Evolutionary conservation across 306 rosid genomes (phyloP).

Genomic region (Carpinus viminea): DNA sequence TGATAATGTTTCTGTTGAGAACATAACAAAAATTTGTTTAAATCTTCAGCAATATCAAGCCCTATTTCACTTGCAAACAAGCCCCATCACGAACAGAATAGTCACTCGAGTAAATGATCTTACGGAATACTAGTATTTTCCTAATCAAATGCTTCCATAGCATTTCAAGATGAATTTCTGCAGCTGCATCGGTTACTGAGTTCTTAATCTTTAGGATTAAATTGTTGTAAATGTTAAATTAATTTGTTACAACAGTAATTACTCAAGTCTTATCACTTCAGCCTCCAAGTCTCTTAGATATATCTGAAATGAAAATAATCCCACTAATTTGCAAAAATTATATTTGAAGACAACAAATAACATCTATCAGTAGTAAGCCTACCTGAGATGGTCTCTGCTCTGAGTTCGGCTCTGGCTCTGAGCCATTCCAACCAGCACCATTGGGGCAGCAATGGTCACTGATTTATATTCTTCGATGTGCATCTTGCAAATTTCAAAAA

Average conservation of each 20-base stretch:
- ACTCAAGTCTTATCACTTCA: constrained; percentile 1
- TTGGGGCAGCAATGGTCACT: constrained; percentile 29
- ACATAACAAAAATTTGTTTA: neutral
- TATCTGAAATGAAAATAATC: neutral
- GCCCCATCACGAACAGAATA: neutral
- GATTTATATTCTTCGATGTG: too few species aligned
- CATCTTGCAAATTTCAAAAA: too few species aligned
- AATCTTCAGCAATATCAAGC: neutral
- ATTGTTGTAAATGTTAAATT: neutral
- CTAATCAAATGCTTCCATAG: neutral
- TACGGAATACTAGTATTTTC: neutral
- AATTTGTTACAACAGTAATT: neutral
- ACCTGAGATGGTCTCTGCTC: constrained; percentile 60
- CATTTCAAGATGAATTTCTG: neutral
- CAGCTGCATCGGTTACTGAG: neutral
- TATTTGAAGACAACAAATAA: neutral
- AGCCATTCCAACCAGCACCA: constrained; percentile 53
- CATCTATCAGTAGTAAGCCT: neutral
- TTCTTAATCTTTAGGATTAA: neutral
- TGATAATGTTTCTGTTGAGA: too few species aligned
- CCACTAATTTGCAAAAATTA: neutral
- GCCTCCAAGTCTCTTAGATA: constrained; percentile 5
- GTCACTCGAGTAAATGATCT: neutral
- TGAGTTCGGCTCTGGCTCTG: constrained; percentile 30
- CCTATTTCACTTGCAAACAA: neutral